Evolutionary conservation across 768 basidiomycete species (phyloP).

Genomic region (Leccinum imitatum): DNA sequence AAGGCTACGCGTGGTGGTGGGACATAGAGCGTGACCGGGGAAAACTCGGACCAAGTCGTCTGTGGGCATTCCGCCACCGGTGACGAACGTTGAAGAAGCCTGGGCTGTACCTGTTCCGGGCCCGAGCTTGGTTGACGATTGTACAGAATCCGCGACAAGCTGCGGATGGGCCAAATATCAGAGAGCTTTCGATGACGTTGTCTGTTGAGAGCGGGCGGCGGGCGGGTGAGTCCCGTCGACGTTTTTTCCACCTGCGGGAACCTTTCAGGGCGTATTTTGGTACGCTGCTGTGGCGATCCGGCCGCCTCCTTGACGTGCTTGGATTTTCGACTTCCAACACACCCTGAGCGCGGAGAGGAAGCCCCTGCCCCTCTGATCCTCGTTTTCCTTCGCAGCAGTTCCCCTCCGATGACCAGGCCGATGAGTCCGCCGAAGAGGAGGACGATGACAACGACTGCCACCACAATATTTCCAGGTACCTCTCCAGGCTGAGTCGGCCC

Average conservation of each 20-base stretch:
- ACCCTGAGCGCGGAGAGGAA: neutral
- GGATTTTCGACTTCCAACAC: slow-evolving; percentile 8
- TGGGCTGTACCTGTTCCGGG: neutral
- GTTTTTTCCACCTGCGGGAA: slow-evolving; percentile 16
- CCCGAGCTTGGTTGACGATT: slow-evolving; percentile 8
- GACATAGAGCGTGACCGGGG: slow-evolving; percentile 20
- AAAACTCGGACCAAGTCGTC: slow-evolving; percentile 34
- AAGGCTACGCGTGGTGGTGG: slow-evolving; percentile 21
- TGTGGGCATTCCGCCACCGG: slow-evolving; percentile 4
- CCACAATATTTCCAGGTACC: slow-evolving; percentile 22
- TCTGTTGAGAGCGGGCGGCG: slow-evolving; percentile 12
- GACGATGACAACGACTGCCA: slow-evolving; percentile 22
- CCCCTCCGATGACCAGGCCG: slow-evolving; percentile 28
- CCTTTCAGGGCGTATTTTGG: slow-evolving; percentile 3
- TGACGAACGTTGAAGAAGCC: neutral
- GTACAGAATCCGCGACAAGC: slow-evolving; percentile 15
- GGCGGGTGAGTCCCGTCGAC: slow-evolving; percentile 12
- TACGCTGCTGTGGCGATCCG: neutral
- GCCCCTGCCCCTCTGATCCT: neutral
- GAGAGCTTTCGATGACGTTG: slow-evolving; percentile 17
- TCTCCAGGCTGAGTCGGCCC: slow-evolving; percentile 5
- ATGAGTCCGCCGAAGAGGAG: slow-evolving; percentile 30
- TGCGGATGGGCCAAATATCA: slow-evolving; percentile 23
- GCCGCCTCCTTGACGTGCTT: neutral
- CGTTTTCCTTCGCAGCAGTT: slow-evolving; percentile 22